Conservation (phyloP, 352 stramenopile species). For the Phytophthora pisi region DNA sequence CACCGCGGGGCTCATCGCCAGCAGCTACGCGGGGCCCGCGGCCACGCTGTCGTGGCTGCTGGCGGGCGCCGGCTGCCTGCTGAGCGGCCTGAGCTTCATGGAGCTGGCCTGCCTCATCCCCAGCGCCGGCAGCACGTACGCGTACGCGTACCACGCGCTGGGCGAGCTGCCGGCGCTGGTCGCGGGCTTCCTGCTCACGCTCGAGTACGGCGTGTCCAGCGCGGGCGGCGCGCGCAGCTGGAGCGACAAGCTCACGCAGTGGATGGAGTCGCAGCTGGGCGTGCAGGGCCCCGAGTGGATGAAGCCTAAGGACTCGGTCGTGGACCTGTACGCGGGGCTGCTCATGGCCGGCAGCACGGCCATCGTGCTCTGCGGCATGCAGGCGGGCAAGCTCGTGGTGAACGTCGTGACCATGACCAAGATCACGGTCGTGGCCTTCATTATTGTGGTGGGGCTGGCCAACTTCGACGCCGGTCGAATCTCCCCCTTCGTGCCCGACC, state of each 20-base stretch:
- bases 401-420: slow-evolving; percentile 93
- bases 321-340: slow-evolving; percentile 80
- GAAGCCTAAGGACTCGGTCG: slow-evolving; percentile 61
- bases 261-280: slow-evolving; percentile 63
- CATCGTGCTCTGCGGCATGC: slow-evolving; percentile 85
- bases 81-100: slow-evolving; percentile 91
- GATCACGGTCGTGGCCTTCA: slow-evolving; percentile 92
- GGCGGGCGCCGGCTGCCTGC: slow-evolving; percentile 75
- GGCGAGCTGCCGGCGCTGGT: slow-evolving; percentile 93
- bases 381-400: slow-evolving; percentile 87
- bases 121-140: slow-evolving; percentile 91
- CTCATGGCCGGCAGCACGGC: slow-evolving; percentile 71
- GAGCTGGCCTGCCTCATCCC: slow-evolving; percentile 90
- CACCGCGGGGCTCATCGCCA: slow-evolving; percentile 74
- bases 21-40: slow-evolving; percentile 69
- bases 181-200: slow-evolving; percentile 87
- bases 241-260: slow-evolving; percentile 94
- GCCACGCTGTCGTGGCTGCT: slow-evolving; percentile 88
- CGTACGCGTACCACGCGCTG: slow-evolving; percentile 93
- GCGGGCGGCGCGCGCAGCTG: slow-evolving; percentile 92
- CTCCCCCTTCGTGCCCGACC: slow-evolving; percentile 79
- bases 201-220: slow-evolving; percentile 94
- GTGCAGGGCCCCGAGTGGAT: slow-evolving; percentile 60
- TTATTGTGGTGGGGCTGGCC: slow-evolving; percentile 88
- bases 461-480: slow-evolving; percentile 88